Base-by-base conservation (phyloP, 139 green algal species). In the Pycnococcus provasolii region DNA sequence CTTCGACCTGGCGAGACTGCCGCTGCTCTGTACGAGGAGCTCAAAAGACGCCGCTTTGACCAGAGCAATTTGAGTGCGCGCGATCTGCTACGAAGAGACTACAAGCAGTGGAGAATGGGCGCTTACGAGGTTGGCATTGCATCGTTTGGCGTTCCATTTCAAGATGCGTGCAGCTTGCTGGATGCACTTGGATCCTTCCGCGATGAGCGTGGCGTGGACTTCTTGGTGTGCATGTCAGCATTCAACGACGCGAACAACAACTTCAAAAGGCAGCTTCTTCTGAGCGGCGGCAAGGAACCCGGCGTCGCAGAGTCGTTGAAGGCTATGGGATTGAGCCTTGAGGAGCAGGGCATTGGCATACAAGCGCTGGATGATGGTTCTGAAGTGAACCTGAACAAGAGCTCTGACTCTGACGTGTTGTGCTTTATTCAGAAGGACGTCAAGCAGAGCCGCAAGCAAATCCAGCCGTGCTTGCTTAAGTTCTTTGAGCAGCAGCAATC, bases 91-190 rank as follows among this genome's bases (percentile, higher is more conserved):
- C 58, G 58, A 3, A 45, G 42, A 40, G 58, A 64, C 39, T 64
- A 64, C n/a, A 64, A 64, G 58, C 58, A 64, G 42, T 64, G 58
- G 58, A 48, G 8, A 9, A 9, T 48, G 41, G 41, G 41, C 42
- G 58, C n/a, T 13, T 37, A 13, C 9, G 9, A 48, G 6, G 58
- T 64, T 4, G 58, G 58, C 42, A 46, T 64, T 4, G 58, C 58
- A 40, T 46, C 41, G 58, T 64, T 64, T 40, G 58, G 58, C 58
- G 58, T 64, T 9, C 5, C 58, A 40, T 15, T 64, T 37, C 37
- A 45, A 45, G 58, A 46, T 4, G 9, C 9, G 15, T 15, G 53
- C 7, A n/a, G 13, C 8, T 15, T 60, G 4, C 39, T 5, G 53
- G 53, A 15, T 4, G 13, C 53, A n/a, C 41, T 15, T 26, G 53